Evolutionary conservation across 768 basidiomycete species (phyloP).

Genomic region (Calocybe indica): DNA sequence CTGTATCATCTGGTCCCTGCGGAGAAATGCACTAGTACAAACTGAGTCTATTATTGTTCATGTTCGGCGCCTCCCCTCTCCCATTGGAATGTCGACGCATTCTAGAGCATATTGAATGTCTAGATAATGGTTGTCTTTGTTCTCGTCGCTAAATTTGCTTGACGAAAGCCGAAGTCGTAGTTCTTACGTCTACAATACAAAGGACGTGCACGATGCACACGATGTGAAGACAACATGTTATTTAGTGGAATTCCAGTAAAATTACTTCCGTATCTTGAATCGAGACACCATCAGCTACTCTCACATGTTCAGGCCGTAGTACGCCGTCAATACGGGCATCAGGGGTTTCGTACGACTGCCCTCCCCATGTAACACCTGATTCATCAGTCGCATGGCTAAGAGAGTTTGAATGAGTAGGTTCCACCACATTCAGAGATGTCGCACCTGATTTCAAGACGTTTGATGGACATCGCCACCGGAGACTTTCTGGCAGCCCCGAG

Average conservation of each 20-base stretch:
- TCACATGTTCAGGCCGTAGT: slow-evolving; percentile 18
- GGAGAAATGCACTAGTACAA: neutral
- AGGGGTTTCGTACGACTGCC: slow-evolving; percentile 50
- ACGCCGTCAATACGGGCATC: slow-evolving; percentile 35
- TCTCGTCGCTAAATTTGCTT: no score
- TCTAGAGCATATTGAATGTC: no score
- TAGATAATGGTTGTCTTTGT: no score
- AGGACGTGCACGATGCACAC: no score
- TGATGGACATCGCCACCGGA: slow-evolving; percentile 33
- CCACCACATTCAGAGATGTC: slow-evolving; percentile 5
- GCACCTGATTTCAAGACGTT: slow-evolving; percentile 43
- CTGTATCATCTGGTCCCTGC: slow-evolving; percentile 29
- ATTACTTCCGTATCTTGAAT: slow-evolving; percentile 44
- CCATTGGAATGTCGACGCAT: neutral
- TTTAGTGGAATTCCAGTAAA: slow-evolving; percentile 27
- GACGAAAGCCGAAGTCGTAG: no score
- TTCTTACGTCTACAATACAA: no score
- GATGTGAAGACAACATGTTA: neutral
- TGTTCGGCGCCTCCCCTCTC: neutral
- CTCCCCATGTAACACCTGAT: slow-evolving; percentile 50
- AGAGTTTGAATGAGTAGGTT: neutral
- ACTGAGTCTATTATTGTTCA: neutral
- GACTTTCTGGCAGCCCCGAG: slow-evolving; percentile 12
- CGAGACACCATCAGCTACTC: slow-evolving; percentile 32
- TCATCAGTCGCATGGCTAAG: slow-evolving; percentile 43